phyloP scores from a whole-genome alignment of 2,329 filamentous ascomycete species.

The Aspergillus novoparasiticus region DNA sequence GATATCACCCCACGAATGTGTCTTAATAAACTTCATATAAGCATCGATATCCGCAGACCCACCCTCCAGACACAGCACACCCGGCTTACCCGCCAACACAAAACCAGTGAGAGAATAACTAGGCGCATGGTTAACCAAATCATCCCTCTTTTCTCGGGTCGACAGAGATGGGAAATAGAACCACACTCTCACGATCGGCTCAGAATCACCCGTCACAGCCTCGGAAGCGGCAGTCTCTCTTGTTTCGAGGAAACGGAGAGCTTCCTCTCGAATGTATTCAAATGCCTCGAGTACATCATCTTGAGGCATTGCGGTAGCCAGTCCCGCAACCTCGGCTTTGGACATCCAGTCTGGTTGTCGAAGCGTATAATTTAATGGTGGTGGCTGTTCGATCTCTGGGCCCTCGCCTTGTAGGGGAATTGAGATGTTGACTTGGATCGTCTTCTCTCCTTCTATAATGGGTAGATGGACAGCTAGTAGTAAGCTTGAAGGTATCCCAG shows the following conservation, averaged over 20 bases:
- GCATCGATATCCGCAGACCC: constrained; percentile 52
- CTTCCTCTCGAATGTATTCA: constrained; percentile 47
- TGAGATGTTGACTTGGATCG: constrained; percentile 32
- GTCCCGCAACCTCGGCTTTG: constrained; percentile 47
- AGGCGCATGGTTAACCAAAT: constrained; percentile 58
- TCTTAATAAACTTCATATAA: constrained; percentile 67
- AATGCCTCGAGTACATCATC: constrained; percentile 52
- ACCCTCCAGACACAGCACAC: constrained; percentile 43
- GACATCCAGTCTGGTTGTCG: constrained; percentile 58
- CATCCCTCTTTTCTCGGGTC: constrained; percentile 60
- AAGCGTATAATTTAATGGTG: constrained; percentile 35
- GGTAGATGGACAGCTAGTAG: constrained; percentile 29
- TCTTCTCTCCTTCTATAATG: constrained; percentile 25
- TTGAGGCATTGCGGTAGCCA: constrained; percentile 45
- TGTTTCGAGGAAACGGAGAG: constrained; percentile 31
- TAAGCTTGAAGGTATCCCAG: constrained; percentile 25
- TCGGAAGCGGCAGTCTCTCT: constrained; percentile 12
- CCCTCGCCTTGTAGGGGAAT: constrained; percentile 27
- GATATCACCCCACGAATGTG: constrained; percentile 65
- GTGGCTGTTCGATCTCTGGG: constrained; percentile 24
- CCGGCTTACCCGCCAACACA: constrained; percentile 63
- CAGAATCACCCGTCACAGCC: not conserved
- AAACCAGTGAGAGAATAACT: constrained; percentile 60
- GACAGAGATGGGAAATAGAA: constrained; percentile 66
- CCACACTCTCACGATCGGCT: constrained; percentile 56